Percentiles rank a stretch among this genome's conserved stretches.
Conservation (phyloP, 331 rosid genomes). For the Spiraea crenata region DNA sequence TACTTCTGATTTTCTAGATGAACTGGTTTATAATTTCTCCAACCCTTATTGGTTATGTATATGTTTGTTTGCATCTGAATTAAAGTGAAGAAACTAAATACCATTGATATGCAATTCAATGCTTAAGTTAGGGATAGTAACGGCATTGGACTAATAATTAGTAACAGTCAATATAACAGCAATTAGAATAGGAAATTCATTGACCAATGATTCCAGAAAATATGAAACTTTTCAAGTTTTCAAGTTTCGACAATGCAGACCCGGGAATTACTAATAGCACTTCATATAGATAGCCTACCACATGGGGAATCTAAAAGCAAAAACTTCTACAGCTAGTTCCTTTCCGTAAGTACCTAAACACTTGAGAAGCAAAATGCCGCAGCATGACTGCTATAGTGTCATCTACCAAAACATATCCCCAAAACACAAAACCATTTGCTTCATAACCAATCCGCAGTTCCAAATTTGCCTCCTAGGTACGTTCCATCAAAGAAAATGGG, state of each 20-base stretch:
- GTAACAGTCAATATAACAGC: background rate
- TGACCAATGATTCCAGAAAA: background rate
- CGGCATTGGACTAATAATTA: too few relatives aligned
- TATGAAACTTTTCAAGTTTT: background rate
- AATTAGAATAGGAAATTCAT: background rate
- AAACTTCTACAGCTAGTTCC: conserved; percentile 16
- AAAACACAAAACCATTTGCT: conserved; percentile 27
- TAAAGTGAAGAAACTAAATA: too few relatives aligned
- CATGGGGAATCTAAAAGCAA: conserved; percentile 21
- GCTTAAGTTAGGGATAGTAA: too few relatives aligned
- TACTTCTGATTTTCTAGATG: too few relatives aligned
- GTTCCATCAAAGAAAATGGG: conserved; percentile 74
- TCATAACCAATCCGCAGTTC: conserved; percentile 16
- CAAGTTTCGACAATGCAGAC: background rate
- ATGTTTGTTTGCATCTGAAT: too few relatives aligned
- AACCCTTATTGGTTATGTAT: too few relatives aligned
- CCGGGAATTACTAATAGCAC: background rate
- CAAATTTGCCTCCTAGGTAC: background rate
- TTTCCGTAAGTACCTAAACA: conserved; percentile 17
- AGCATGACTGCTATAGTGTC: conserved; percentile 17
- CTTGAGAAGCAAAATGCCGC: conserved; percentile 20
- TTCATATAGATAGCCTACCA: conserved; percentile 26
- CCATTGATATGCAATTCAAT: too few relatives aligned
- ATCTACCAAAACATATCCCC: conserved; percentile 42
- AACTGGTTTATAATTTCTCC: too few relatives aligned